Base-by-base conservation (phyloP, 352 stramenopile genomes). In the Globisporangium alternatum region DNA sequence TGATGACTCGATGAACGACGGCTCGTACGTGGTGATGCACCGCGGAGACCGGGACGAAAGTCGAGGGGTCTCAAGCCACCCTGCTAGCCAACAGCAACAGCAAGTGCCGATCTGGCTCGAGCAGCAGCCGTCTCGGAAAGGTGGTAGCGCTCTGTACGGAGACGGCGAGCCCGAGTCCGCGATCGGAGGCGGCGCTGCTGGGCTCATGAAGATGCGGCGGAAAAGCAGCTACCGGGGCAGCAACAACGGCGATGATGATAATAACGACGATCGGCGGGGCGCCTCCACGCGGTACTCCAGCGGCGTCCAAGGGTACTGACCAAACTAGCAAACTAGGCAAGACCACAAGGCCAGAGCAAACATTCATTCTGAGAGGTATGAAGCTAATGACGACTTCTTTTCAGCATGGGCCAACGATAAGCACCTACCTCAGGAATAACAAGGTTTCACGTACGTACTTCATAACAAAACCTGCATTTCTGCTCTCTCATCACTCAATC, bases 141-240 rank as follows among this genome's bases (percentile, higher is more conserved):
- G 60, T 7, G 22, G 43, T 12, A 1, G 19, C 45, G 0, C 69
- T 5, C 60, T 75, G 19, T 78, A 75, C 21, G 69, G 69, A 21
- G 68, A 77, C 15, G 56, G 64, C 3, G 74, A 82, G 7, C 62
- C 74, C 1, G 72, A 83, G 52, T 57, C 68, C 6, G 62, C 76
- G 25, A 74, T 85, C 6, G 79, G 74, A 9, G 80, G 78, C n/a
- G 83, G 83, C 6, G 78, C 79, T 0, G 78, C 76, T 9, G 83
- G 84, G 3, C 67, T 93, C 2, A 72, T 91, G 67, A 93, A 93
- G 69, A 80, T 86, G 47, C 69, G 81, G 4, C 79, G 81, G 37
- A 88, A 88, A 55, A 90, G 72, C 60, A 76, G 68, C 28, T 63
- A 77, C 25, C 72, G 75, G 19, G 76, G 71, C 19, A 80, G 65